A percentile compares a stretch with the other conserved stretches of the same genome.
These are phyloP conservation scores for Chrysopogon serrulatus DNA, from an alignment of 176 grass and related monocot species.

Conservation along the genomic window DNA sequence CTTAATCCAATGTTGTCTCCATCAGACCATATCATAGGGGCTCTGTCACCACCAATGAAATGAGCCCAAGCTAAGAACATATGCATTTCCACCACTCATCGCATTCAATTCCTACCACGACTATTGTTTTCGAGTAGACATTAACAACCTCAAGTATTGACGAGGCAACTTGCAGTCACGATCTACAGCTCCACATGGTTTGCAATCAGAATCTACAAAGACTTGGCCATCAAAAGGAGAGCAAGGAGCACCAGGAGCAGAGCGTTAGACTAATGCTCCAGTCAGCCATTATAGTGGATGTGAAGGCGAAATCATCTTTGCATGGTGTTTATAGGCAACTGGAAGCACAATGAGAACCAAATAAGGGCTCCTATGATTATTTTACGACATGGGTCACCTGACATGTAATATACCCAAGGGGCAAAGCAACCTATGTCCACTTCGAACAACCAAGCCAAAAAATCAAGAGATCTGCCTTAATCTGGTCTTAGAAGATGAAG, in stretches of 20 bases:
- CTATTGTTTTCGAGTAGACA: not conserved
- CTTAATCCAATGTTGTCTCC: not conserved
- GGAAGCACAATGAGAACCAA: not conserved
- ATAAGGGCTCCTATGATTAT: not conserved
- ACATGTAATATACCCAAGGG: not conserved
- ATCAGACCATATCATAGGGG: not conserved
- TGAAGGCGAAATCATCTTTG: not conserved
- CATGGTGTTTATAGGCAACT: not conserved
- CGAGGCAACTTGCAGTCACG: not conserved
- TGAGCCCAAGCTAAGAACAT: not conserved
- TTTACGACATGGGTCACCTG: not conserved
- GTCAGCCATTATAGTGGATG: not conserved
- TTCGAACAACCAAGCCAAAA: not conserved
- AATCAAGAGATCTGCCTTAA: not conserved
- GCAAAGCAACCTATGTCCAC: not conserved
- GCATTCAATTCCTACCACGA: not conserved
- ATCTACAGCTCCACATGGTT: not conserved
- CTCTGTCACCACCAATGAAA: not conserved
- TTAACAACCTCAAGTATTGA: not conserved
- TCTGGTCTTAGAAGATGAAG: not conserved
- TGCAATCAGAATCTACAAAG: not conserved
- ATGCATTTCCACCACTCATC: not conserved
- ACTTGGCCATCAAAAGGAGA: not conserved
- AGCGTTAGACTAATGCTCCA: not conserved
- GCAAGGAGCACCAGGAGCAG: not conserved